phyloP scores from a whole-genome alignment of 2,329 filamentous ascomycete genomes.

The Sordariomycetes sp. region DNA sequence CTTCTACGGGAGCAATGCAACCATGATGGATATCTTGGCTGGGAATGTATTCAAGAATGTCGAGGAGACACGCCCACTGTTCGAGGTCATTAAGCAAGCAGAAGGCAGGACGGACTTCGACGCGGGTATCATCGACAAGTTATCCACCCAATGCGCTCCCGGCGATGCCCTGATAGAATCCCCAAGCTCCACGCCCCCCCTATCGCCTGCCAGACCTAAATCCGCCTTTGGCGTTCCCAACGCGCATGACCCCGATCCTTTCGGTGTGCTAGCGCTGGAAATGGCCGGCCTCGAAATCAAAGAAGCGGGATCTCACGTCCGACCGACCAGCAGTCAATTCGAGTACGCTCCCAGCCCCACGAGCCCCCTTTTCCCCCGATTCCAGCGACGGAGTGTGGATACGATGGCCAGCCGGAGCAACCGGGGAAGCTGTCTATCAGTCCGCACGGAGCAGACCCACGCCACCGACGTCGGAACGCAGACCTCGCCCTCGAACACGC shows the following conservation, averaged over 20 bases:
- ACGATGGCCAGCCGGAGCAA: conserved; percentile 50
- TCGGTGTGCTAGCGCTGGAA: conserved; percentile 82
- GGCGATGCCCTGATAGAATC: conserved; percentile 56
- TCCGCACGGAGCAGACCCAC: conserved; percentile 56
- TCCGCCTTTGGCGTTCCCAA: conserved; percentile 67
- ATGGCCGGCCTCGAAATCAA: conserved; percentile 81
- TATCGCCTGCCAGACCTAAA: conserved; percentile 20
- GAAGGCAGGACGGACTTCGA: conserved; percentile 76
- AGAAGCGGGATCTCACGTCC: conserved; percentile 64
- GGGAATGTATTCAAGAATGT: conserved; percentile 43
- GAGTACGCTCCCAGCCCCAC: conserved; percentile 68
- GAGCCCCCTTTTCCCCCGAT: conserved; percentile 56
- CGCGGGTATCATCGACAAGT: conserved; percentile 49
- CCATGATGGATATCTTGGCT: conserved; percentile 45
- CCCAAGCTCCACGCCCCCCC: conserved; percentile 20
- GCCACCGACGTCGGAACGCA: conserved; percentile 62
- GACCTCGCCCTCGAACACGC: conserved; percentile 42
- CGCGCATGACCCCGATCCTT: conserved; percentile 78
- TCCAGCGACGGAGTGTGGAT: conserved; percentile 59
- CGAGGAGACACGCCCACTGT: conserved; percentile 48
- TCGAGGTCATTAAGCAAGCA: conserved; percentile 78
- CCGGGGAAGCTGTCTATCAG: conserved; percentile 65
- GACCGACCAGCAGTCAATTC: conserved; percentile 70
- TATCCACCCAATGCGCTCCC: conserved; percentile 59
- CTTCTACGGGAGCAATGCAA: conserved; percentile 39